Evolutionary conservation across 2,329 filamentous ascomycete genomes (phyloP), one percentile per base, ranked within the genome.

Genomic region (Dichotomopilus funicola): DNA sequence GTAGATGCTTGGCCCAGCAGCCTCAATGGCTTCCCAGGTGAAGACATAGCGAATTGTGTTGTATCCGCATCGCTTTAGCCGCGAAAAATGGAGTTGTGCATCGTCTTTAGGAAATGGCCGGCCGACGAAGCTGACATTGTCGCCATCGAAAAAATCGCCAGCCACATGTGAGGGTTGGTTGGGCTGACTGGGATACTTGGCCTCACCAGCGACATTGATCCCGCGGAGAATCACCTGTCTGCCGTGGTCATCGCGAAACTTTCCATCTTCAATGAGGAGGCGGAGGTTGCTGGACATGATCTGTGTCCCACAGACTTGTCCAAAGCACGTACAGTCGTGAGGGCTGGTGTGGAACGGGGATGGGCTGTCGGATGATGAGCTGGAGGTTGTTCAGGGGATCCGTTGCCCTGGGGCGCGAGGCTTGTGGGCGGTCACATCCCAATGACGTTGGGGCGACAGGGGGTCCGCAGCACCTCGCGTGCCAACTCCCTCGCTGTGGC

Each of bases 21-120:
- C 88, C 72, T 99, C 94, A 68, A 99, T 88, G n/a, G 94, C 92
- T 72, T 99, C 94, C 94, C 94, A 99, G 0, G 94, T 97, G 69
- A 97, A 99, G 63, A 99, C 78, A 71, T 99, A 99, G 67, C 94
- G 83, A 63, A 99, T 91, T 0, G 89, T 91, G 71, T 97, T 99
- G 78, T 95, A 99, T 11, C 94, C 94, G 77, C 87, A 96, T 65
- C 87, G 86, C 65, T 87, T 89, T 61, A 99, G 73, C 44, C 91
- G 82, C 10, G 88, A 81, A 70, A 99, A 96, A 70, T 99, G 94
- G 12, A 81, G 77, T 65, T 89, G 86, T 1, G 94, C 90, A 62
- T 96, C 89, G 49, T 89, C 83, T 48, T 89, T 79, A 3, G 86
- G 77, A 64, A 99, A 99, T 0, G 94, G 94, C 2, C 91, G 82